Conservation (phyloP, 768 basidiomycete species). For the Mycena chlorophos region DNA sequence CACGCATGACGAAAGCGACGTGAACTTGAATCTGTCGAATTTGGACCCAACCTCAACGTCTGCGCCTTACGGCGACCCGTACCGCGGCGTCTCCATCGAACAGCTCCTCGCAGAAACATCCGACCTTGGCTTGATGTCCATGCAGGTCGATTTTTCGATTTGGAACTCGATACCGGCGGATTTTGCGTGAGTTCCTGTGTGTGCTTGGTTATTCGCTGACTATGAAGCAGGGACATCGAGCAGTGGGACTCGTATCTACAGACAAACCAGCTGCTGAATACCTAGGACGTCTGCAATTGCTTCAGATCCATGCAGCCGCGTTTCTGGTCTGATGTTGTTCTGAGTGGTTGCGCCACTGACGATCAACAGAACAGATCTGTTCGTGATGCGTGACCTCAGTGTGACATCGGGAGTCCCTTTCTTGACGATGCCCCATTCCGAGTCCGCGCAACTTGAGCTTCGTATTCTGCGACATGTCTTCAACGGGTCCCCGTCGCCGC, state of each 20-base stretch:
- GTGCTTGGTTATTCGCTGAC: neutral
- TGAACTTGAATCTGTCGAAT: neutral
- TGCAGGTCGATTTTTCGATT: neutral
- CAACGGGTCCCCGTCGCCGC: too few relatives aligned
- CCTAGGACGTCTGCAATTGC: too few relatives aligned
- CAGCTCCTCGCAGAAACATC: neutral
- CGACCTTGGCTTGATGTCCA: neutral
- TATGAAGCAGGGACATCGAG: neutral
- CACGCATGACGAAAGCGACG: neutral
- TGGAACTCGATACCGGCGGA: neutral
- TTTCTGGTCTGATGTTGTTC: too few relatives aligned
- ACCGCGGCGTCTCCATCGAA: neutral
- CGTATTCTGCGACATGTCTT: too few relatives aligned
- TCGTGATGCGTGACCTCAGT: too few relatives aligned
- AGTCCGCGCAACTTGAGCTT: too few relatives aligned
- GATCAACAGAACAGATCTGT: too few relatives aligned
- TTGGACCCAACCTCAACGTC: neutral
- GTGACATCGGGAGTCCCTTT: too few relatives aligned
- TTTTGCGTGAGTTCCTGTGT: neutral
- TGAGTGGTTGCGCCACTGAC: too few relatives aligned
- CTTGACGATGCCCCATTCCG: too few relatives aligned
- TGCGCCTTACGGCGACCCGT: neutral
- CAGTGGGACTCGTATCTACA: neutral
- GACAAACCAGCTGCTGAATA: too few relatives aligned
- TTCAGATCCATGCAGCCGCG: too few relatives aligned